Evolutionary conservation across 2,329 filamentous ascomycete species (phyloP).

Genomic region (Neoascochyta sp.): DNA sequence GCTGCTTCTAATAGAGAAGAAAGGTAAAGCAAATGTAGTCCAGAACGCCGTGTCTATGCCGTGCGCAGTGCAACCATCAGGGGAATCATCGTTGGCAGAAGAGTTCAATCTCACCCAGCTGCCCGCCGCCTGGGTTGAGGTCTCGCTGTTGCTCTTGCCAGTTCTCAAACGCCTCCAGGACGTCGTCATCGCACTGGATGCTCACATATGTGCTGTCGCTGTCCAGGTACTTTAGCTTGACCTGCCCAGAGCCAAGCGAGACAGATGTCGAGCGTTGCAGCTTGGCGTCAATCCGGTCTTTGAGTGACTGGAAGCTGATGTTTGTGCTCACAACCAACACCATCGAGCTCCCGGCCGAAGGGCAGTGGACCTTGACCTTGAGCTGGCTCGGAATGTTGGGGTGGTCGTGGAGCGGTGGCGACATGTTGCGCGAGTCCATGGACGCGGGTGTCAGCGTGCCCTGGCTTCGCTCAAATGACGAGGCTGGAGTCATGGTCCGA

Average conservation of each 20-base stretch:
- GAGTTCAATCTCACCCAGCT: constrained; percentile 79
- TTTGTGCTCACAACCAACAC: constrained; percentile 95
- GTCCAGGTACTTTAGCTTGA: constrained; percentile 86
- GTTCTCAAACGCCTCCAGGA: constrained; percentile 91
- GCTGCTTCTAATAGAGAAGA: constrained; percentile 3
- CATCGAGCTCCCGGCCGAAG: constrained; percentile 75
- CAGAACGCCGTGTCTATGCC: constrained; percentile 7
- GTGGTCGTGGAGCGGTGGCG: constrained; percentile 36
- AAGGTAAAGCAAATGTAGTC: constrained; percentile 3
- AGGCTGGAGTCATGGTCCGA: constrained; percentile 39
- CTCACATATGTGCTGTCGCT: constrained; percentile 83
- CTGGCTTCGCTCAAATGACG: constrained; percentile 38
- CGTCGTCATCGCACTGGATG: constrained; percentile 93
- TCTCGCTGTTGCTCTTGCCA: constrained; percentile 76
- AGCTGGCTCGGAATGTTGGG: constrained; percentile 65
- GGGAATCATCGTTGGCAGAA: constrained; percentile 36
- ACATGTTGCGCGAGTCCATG: constrained; percentile 39
- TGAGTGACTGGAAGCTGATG: constrained; percentile 88
- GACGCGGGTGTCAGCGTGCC: constrained; percentile 37
- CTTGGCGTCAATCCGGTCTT: constrained; percentile 95
- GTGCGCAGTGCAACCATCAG: too few species aligned
- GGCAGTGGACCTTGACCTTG: constrained; percentile 90
- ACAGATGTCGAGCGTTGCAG: constrained; percentile 80
- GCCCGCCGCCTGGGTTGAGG: constrained; percentile 57
- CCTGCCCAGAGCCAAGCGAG: constrained; percentile 74